Evolutionary conservation across 2,329 filamentous ascomycete species (phyloP), one percentile per base, ranked within the genome.

Genomic region (Xylaria sp.): DNA sequence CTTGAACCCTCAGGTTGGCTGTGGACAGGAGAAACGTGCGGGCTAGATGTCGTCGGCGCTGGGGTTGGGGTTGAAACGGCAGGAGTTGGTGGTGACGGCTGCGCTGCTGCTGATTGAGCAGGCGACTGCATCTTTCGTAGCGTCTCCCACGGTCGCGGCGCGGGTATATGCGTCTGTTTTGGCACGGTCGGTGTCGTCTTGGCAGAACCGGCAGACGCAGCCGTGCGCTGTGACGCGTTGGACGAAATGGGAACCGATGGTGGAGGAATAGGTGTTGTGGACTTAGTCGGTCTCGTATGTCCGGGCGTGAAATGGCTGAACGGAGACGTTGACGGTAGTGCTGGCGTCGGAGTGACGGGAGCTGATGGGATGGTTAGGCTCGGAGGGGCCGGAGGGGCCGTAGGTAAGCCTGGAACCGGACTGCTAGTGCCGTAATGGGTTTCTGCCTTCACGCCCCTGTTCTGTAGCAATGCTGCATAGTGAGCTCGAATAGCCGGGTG

Each of bases 401-500:
- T 11, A 25, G 56, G 43, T 29, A 52, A 44, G 23, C 29, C 40
- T 25, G 61, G 48, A 23, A 61, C 59, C 41, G 48, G 44, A 23
- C 4, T 27, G 43, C 53, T 33, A 40, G 21, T 29, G 21, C 60
- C 58, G 27, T 41, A 8, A 27, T 54, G 64, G 33, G 23, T 53
- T 46, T 64, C 61, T 29, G 52, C 21, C 17, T 70, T 67, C 2
- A 57, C 33, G 27, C 68, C 65, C 31, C 66, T 66, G 25, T 54
- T 68, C 49, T 73, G 68, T 44, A 75, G 44, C 67, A 74, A 67
- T 9, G 69, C 68, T 13, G 71, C 72, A 63, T 74, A 74, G 25
- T 72, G 72, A 33, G 71, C 67, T 31, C 71, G 65, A 27, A 75
- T 73, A 13, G 72, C 73, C 33, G 73, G 73, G 43, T 75, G 73